Percentiles rank a stretch among this genome's conserved stretches.
These are phyloP conservation scores for Hippophae rhamnoides DNA, from an alignment of 306 rosid species.

Conservation along the genomic window DNA sequence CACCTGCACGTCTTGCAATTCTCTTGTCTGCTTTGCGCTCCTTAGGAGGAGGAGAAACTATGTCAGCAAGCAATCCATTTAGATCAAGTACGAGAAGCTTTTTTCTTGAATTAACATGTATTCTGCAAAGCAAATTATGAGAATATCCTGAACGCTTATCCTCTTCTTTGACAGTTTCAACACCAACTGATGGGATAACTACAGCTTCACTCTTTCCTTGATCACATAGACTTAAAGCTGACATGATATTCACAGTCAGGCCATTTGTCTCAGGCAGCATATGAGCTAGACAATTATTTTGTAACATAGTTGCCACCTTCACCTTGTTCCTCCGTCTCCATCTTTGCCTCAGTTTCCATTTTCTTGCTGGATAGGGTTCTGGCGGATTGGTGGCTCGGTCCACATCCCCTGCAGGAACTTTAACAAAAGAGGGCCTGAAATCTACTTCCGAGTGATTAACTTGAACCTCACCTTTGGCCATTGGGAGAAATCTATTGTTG, in stretches of 20 bases:
- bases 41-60: conserved; percentile 53
- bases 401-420: conserved; percentile 13
- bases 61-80: conserved; percentile 71
- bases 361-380: conserved; percentile 7
- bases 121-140: conserved; percentile 25
- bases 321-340: conserved; percentile 4
- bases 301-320: not conserved
- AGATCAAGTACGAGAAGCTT: conserved; percentile 79
- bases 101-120: conserved; percentile 28
- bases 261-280: conserved; percentile 19
- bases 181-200: conserved; percentile 13
- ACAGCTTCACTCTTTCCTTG: conserved; percentile 12
- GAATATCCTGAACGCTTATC: conserved; percentile 8
- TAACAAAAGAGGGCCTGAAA: conserved; percentile 11
- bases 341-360: conserved; percentile 13
- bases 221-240: conserved; percentile 8
- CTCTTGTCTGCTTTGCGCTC: conserved; percentile 38
- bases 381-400: conserved; percentile 3
- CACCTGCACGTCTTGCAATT: conserved; percentile 46
- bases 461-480: conserved; percentile 19
- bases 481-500: conserved; percentile 14
- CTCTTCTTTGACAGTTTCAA: conserved; percentile 18
- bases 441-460: conserved; percentile 10
- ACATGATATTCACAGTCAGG: conserved; percentile 9
- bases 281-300: conserved; percentile 12